Evolutionary conservation across 495 filamentous ascomycete genomes (phyloP), one percentile per base, ranked within the genome.

Genomic region (Terfezia boudieri): DNA sequence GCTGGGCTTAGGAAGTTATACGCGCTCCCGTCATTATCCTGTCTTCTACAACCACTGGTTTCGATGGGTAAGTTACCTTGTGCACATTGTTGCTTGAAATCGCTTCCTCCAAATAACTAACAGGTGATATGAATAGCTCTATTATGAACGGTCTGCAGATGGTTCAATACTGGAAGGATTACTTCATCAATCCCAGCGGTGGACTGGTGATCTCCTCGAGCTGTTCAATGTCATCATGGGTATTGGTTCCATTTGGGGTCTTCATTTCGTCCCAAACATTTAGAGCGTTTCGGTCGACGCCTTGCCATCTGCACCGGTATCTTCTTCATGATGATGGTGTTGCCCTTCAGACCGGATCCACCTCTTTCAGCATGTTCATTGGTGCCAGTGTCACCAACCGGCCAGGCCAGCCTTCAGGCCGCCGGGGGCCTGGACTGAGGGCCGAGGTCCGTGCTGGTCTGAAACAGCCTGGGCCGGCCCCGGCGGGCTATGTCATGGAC

Each of bases 1-100:
- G 74, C 77, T 5, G 74, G 76, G 58, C 68, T 81, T 26, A 65
- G 77, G 51, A 76, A 72, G 61, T 71, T 81, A 32, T 81, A 81
- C 57, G 71, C 68, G 36, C 71, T 70, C 62, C 69, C 51, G 67
- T 80, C 36, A 68, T 81, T 51, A 78, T 76, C 65, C 63, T 81
- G 57, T 76, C 76, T 5, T 80, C 78, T 49, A 76, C 76, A 37
- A 81, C 76, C 17, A 76, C 74, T 36, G 80, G 80, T 53, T 83
- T 82, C 64, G 80, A 83, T 66, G 77, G 73, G 62, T 73, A 64
- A 46, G 64, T 59, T 52, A 51, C 26, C 4, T 37, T 32, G 37
- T 52, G 16, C 41, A 14, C 11, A 36, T 43, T 58, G 37, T 51
- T 59, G 12, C 26, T 32, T 32, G 26, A 32, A 36, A 59, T 58